A percentile compares a stretch with the other conserved stretches of the same genome.
Conservation (phyloP, 768 basidiomycete genomes). For the Tylopilus sp. region DNA sequence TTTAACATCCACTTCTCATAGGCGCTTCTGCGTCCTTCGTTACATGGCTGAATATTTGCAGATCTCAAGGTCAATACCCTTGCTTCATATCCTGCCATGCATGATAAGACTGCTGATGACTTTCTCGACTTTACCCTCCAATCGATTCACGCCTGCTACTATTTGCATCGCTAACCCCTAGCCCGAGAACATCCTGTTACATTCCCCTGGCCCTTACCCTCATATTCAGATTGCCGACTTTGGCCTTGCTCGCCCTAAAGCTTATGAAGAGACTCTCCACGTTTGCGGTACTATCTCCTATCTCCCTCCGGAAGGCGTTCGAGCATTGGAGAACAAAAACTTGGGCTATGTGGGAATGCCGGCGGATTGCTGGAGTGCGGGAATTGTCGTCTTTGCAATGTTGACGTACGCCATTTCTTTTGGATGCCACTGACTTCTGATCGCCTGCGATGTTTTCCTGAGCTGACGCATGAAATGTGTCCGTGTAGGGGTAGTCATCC, state of each 20-base stretch:
- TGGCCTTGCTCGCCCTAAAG: constrained; percentile 74
- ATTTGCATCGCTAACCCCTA: constrained; percentile 16
- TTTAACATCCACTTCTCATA: not conserved
- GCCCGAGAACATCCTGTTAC: constrained; percentile 84
- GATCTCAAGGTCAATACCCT: constrained; percentile 56
- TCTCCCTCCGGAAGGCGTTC: constrained; percentile 79
- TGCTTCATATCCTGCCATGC: not conserved
- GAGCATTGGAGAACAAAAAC: constrained; percentile 72
- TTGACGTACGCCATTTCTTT: constrained; percentile 56
- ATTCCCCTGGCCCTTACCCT: constrained; percentile 79
- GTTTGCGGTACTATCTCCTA: constrained; percentile 88
- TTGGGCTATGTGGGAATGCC: constrained; percentile 78
- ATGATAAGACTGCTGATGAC: not conserved
- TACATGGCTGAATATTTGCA: too few relatives aligned
- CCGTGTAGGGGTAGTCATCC: constrained; percentile 65
- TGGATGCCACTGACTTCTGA: not conserved
- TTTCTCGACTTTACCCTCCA: not conserved
- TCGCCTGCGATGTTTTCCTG: not conserved
- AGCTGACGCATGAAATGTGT: constrained; percentile 7
- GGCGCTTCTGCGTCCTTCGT: not conserved
- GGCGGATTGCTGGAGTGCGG: constrained; percentile 89
- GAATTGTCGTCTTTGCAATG: constrained; percentile 81
- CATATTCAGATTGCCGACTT: constrained; percentile 85
- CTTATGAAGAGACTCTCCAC: constrained; percentile 79
- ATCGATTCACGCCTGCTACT: not conserved